Percentiles rank a stretch among this genome's conserved stretches.
These are phyloP conservation scores for Chrysoporthe cubensis DNA, from an alignment of 2,329 filamentous ascomycete species.

Conservation along the genomic window DNA sequence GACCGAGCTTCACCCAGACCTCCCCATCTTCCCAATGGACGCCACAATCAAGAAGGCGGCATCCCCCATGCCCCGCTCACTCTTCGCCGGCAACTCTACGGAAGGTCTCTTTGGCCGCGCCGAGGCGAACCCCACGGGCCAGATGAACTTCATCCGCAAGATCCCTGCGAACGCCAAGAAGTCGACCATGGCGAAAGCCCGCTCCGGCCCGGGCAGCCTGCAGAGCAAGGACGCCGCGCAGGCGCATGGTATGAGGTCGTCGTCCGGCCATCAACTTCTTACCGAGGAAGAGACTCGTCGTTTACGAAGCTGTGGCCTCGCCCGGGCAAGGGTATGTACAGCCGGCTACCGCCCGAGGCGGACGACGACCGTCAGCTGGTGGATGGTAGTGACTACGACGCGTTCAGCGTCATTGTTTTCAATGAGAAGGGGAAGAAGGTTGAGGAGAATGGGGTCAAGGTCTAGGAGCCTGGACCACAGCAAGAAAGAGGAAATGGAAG, in stretches of 20 bases:
- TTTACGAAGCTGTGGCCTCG: slow-evolving; percentile 37
- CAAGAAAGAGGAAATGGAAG: background rate
- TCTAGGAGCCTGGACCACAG: slow-evolving; percentile 15
- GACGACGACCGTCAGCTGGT: slow-evolving; percentile 34
- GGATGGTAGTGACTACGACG: slow-evolving; percentile 37
- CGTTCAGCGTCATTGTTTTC: slow-evolving; percentile 37
- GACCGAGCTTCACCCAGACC: slow-evolving; percentile 63
- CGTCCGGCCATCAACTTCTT: slow-evolving; percentile 25
- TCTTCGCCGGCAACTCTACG: slow-evolving; percentile 30
- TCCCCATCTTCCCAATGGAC: slow-evolving; percentile 64
- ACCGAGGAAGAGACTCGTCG: slow-evolving; percentile 36
- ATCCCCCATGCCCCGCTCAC: slow-evolving; percentile 36
- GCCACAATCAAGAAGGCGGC: slow-evolving; percentile 11
- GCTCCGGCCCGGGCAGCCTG: slow-evolving; percentile 23
- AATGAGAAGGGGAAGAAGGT: slow-evolving; percentile 37
- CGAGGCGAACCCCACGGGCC: slow-evolving; percentile 41
- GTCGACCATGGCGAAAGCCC: slow-evolving; percentile 28
- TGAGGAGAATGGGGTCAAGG: slow-evolving; percentile 38
- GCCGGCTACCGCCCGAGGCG: slow-evolving; percentile 33
- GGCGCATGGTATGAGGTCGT: slow-evolving; percentile 6
- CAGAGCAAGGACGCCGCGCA: slow-evolving; percentile 26
- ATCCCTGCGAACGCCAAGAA: slow-evolving; percentile 33
- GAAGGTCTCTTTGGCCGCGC: slow-evolving; percentile 37
- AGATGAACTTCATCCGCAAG: slow-evolving; percentile 46
- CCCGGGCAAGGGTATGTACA: slow-evolving; percentile 37